Percentiles rank a stretch among this genome's conserved stretches.
These are phyloP conservation scores for Apiospora marii DNA, from an alignment of 2,329 filamentous ascomycete species.

Conservation along the genomic window DNA sequence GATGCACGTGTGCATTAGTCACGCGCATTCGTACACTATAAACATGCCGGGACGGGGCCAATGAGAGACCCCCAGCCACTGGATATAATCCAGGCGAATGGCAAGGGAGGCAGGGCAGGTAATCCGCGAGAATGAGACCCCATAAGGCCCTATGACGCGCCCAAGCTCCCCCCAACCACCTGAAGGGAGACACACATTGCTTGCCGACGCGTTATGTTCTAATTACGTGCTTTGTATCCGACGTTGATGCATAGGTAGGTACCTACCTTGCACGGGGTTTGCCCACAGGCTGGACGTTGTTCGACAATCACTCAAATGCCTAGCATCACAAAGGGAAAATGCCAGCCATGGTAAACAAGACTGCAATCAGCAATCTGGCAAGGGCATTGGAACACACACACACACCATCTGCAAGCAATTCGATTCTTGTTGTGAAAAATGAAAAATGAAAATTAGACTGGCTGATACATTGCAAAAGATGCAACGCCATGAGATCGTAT, in stretches of 20 bases:
- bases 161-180: conserved; percentile 4
- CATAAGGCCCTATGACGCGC: neutral
- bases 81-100: neutral
- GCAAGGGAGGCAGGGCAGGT: neutral
- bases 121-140: neutral
- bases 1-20: conserved; percentile 13
- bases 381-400: neutral
- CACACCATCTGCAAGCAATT: neutral
- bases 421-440: neutral
- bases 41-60: conserved; percentile 13
- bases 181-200: conserved; percentile 11
- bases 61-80: conserved; percentile 5
- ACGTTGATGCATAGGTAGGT: neutral
- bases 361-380: conserved; percentile 15
- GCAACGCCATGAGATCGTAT: neutral
- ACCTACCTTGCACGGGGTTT: neutral
- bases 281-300: neutral
- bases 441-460: neutral
- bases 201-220: neutral
- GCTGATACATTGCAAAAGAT: neutral
- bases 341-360: conserved; percentile 1
- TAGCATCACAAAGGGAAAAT: conserved; percentile 9
- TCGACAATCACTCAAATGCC: neutral
- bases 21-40: conserved; percentile 1
- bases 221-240: neutral